Evolutionary conservation across 202 grass and related monocot genomes (phyloP), one percentile per base, ranked within the genome.

Genomic region (Panicum hallii): DNA sequence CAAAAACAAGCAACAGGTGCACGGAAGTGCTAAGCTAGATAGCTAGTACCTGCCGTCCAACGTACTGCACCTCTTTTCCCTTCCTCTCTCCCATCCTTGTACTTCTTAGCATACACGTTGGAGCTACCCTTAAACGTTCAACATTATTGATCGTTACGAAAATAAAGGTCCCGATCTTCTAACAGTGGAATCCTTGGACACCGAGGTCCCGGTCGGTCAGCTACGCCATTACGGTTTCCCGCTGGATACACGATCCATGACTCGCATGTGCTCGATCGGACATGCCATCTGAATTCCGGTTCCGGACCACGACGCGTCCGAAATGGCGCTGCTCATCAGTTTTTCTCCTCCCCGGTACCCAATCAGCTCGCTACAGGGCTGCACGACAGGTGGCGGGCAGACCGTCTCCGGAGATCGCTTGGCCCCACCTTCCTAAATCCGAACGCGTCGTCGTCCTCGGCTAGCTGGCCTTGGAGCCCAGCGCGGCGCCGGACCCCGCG

Each of bases 391-490:
- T 83, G 47, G 14, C 71, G 70, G 2, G 46, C 38, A 47, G 38
- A 16, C 62, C 46, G 78, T 32, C 78, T 22, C 69, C 44, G 64
- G 63, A 48, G 48, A 74, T 79, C 9, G 26, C 53, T 20, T 7
- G 80, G 16, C 67, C 69, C n/a, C 22, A 23, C 44, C 45, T 4
- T 67, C 38, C 65, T 7, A 14, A 49, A 20, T 68, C 3, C 19
- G 2, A n/a, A 26, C 0, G 32, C 20, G 48, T 58, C 79, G 23
- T 81, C 36, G 48, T 58, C 65, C 36, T 6, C 20, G 48, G 49
- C 11, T 72, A 88, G 80, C 86, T 79, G 86, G 73, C 55, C 23
- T 40, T 56, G 73, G 86, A 83, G 64, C 54, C 72, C 15, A 52
- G 56, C 22, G 58, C 23, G 47, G 69, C 45, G 70, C 14, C 23